Evolutionary conservation across 768 basidiomycete species (phyloP).

Genomic region (Calocera cornea): DNA sequence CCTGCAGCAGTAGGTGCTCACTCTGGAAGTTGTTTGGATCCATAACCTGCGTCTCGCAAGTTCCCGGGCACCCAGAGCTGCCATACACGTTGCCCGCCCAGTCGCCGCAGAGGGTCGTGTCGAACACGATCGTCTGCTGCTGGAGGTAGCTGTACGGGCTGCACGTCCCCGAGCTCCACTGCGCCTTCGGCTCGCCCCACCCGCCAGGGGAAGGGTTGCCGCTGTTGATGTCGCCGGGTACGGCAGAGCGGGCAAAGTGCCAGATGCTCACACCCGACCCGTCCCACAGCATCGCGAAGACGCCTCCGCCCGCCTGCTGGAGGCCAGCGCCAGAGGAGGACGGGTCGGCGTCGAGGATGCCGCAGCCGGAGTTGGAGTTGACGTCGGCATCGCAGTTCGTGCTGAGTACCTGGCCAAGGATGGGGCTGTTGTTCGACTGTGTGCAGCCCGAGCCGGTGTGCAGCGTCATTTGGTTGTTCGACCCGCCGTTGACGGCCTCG

Average conservation of each 20-base stretch:
- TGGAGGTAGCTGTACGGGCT: conserved; percentile 27
- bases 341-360: conserved; percentile 24
- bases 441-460: conserved; percentile 19
- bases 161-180: conserved; percentile 28
- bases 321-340: conserved; percentile 33
- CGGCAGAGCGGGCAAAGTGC: conserved; percentile 29
- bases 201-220: conserved; percentile 27
- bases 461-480: conserved; percentile 33
- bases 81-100: conserved; percentile 29
- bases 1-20: conserved; percentile 12
- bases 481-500: conserved; percentile 33
- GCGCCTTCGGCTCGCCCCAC: conserved; percentile 34
- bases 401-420: conserved; percentile 20
- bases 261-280: conserved; percentile 34
- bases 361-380: conserved; percentile 32
- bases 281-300: conserved; percentile 32
- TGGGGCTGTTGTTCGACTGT: conserved; percentile 28
- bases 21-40: conserved; percentile 43
- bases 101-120: conserved; percentile 34
- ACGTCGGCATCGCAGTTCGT: conserved; percentile 24
- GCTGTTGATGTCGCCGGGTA: conserved; percentile 28
- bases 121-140: conserved; percentile 29
- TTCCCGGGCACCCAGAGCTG: conserved; percentile 22
- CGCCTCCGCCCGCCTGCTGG: conserved; percentile 33
- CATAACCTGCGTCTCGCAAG: conserved; percentile 30